These are phyloP conservation scores for Rubia occidens DNA, from an alignment of 305 asterid species.

Conservation along the genomic window DNA sequence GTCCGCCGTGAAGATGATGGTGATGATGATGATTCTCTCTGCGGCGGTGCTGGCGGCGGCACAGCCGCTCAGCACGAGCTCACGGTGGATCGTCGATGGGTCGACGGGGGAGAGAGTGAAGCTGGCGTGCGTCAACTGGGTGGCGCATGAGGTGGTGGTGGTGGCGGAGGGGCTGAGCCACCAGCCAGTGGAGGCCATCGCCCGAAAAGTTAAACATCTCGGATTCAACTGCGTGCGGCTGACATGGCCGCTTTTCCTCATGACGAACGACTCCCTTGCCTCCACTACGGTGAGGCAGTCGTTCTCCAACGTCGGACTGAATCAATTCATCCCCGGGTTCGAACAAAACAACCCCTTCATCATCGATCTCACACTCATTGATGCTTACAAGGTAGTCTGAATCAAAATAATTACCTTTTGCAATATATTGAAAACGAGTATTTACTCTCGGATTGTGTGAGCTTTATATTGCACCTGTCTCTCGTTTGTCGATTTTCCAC, in stretches of 20 bases:
- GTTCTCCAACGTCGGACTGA: constrained; percentile 46
- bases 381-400: constrained; percentile 61
- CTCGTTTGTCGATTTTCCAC: too few species aligned
- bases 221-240: constrained; percentile 91
- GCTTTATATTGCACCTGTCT: too few species aligned
- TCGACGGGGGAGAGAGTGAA: constrained; percentile 59
- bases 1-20: background rate
- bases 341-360: constrained; percentile 60
- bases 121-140: constrained; percentile 90
- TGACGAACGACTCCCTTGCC: constrained; percentile 60
- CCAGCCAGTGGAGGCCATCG: constrained; percentile 61
- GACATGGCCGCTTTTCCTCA: constrained; percentile 86
- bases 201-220: constrained; percentile 33
- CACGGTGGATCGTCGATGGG: constrained; percentile 73
- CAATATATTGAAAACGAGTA: background rate
- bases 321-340: constrained; percentile 49
- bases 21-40: background rate
- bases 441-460: too few species aligned
- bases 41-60: constrained; percentile 11
- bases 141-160: constrained; percentile 61
- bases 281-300: constrained; percentile 56
- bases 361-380: constrained; percentile 60
- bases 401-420: too few species aligned
- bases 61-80: constrained; percentile 50
- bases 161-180: constrained; percentile 94